phyloP scores from a whole-genome alignment of 176 grass and related monocot genomes.

The Aegilops speltoides region DNA sequence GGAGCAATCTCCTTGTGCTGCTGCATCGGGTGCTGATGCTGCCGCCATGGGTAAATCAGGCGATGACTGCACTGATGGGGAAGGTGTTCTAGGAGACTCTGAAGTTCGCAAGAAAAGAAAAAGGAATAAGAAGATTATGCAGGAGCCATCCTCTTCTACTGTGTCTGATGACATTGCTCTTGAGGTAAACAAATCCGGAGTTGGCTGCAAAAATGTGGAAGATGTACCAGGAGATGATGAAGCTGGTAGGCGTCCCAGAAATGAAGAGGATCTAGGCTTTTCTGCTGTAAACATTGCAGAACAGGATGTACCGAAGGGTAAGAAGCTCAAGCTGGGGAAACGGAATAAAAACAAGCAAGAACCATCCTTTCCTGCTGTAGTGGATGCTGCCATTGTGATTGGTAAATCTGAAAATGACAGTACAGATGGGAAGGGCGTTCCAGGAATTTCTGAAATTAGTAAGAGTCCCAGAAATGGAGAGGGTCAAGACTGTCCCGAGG shows the following conservation, averaged over 20 bases:
- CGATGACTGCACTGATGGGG: not conserved
- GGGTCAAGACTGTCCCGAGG: not conserved
- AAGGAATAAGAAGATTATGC: no score
- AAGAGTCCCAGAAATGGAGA: not conserved
- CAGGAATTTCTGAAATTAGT: not conserved
- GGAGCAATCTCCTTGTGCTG: not conserved
- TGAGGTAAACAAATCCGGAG: not conserved
- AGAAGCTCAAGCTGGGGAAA: slow-evolving; percentile 3
- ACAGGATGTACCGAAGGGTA: not conserved
- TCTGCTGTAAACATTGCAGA: not conserved
- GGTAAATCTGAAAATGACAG: slow-evolving; percentile 21
- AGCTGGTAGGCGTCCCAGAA: not conserved
- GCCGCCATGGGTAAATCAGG: not conserved
- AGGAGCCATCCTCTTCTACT: not conserved
- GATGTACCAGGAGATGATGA: slow-evolving; percentile 3
- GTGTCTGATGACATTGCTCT: not conserved
- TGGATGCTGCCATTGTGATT: not conserved
- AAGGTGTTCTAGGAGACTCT: not conserved
- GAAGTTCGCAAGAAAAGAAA: slow-evolving; percentile 7
- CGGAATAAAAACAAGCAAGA: slow-evolving; percentile 5
- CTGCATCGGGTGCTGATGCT: not conserved
- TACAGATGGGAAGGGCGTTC: not conserved
- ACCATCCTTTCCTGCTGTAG: not conserved
- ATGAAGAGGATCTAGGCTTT: not conserved
- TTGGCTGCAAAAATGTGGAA: not conserved